Percentiles rank a stretch among this genome's conserved stretches.
These are phyloP conservation scores for Cryptosporidium xiaoi DNA, from an alignment of 169 alveolate species.

Conservation along the genomic window DNA sequence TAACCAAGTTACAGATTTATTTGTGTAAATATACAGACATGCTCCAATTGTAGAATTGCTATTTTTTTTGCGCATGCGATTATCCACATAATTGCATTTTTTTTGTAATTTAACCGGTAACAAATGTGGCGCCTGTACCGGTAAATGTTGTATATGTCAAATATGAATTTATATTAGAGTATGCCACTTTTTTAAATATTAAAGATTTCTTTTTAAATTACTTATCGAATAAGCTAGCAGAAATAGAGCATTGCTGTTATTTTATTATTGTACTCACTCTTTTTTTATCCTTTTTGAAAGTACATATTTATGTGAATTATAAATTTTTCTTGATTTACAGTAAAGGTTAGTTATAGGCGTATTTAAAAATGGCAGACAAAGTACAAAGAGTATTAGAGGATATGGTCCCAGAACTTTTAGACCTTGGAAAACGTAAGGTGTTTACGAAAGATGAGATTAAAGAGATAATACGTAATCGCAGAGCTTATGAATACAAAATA, in stretches of 20 bases:
- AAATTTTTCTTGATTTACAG: background rate
- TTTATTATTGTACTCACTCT: background rate
- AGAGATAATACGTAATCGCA: constrained; percentile 60
- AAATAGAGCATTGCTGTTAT: background rate
- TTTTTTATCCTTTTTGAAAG: background rate
- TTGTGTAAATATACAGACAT: no score
- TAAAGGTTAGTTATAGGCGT: background rate
- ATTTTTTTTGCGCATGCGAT: background rate
- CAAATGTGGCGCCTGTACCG: no score
- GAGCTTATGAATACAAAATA: constrained; percentile 76
- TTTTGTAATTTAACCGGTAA: background rate
- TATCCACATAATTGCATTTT: background rate
- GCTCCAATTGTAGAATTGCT: no score
- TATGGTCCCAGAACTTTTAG: constrained; percentile 77
- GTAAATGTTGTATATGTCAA: no score
- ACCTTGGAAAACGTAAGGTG: constrained; percentile 74
- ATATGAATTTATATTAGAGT: no score
- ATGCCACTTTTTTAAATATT: no score
- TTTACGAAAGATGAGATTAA: constrained; percentile 71
- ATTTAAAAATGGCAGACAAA: constrained; percentile 76
- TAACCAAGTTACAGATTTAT: no score
- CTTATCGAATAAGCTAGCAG: no score
- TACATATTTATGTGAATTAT: background rate
- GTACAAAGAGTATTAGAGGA: constrained; percentile 79
- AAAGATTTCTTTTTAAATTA: no score